A percentile compares a stretch with the other conserved stretches of the same genome.
These are phyloP conservation scores for Xerocomus spinulosus DNA, from an alignment of 768 basidiomycete genomes.

Conservation along the genomic window DNA sequence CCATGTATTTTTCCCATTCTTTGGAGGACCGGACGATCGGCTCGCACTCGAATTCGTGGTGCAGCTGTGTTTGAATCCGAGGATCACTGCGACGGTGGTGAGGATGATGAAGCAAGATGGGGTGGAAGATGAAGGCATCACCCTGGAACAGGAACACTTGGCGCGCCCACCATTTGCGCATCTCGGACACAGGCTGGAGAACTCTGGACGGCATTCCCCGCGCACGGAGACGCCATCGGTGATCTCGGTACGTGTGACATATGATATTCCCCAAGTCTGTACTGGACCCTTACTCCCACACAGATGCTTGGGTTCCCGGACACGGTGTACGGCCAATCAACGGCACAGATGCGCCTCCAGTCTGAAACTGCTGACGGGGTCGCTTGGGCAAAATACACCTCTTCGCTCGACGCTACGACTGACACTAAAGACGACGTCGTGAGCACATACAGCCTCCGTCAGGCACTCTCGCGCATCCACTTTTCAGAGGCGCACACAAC, in stretches of 20 bases:
- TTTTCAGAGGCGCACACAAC: conserved; percentile 58
- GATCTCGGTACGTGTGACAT: conserved; percentile 7
- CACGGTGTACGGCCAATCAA: neutral
- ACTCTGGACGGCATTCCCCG: neutral
- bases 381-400: neutral
- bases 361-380: neutral
- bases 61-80: conserved; percentile 70
- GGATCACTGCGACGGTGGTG: conserved; percentile 69
- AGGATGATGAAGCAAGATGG: conserved; percentile 52
- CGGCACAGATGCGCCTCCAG: neutral
- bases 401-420: neutral
- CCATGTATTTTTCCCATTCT: conserved; percentile 85
- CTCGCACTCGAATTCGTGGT: conserved; percentile 80
- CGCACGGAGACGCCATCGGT: neutral
- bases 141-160: conserved; percentile 4
- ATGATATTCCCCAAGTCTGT: neutral
- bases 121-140: conserved; percentile 7
- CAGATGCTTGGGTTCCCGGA: neutral
- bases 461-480: conserved; percentile 52
- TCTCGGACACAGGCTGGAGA: conserved; percentile 1
- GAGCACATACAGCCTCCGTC: conserved; percentile 3
- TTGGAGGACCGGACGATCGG: conserved; percentile 91
- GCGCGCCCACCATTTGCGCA: conserved; percentile 27
- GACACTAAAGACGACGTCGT: neutral
- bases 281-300: neutral